Percentiles rank a stretch among this genome's conserved stretches.
phyloP scores from a whole-genome alignment of 257 asterid species.

The Lavandula angustifolia region DNA sequence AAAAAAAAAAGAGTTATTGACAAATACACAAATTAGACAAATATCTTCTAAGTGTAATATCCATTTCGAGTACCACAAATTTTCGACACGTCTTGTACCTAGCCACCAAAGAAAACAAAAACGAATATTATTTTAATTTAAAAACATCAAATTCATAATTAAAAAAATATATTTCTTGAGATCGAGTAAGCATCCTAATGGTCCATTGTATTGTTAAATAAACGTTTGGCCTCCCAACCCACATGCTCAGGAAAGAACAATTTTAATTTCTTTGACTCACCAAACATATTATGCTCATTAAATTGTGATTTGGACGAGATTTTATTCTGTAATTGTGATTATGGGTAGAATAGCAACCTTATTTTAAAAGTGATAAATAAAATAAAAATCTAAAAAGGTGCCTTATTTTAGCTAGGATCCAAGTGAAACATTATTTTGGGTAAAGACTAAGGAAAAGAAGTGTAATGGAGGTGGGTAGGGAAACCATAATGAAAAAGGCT shows the following conservation, averaged over 20 bases:
- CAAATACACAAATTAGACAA: neutral
- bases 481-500: conserved; percentile 36
- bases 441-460: conserved; percentile 29
- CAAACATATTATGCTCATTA: conserved; percentile 31
- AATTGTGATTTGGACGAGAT: conserved; percentile 26
- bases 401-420: conserved; percentile 23
- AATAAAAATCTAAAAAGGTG: neutral
- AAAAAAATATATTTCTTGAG: neutral
- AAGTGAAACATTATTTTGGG: conserved; percentile 30
- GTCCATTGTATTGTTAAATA: conserved; percentile 10
- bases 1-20: neutral
- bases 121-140: neutral
- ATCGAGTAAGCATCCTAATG: conserved; percentile 3
- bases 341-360: conserved; percentile 12
- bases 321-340: conserved; percentile 32
- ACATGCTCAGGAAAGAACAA: conserved; percentile 8
- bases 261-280: conserved; percentile 30
- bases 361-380: neutral
- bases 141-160: neutral
- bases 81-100: too few species aligned
- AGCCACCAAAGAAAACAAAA: conserved; percentile 8
- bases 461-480: conserved; percentile 37
- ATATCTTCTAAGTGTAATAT: conserved; percentile 7
- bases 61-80: too few species aligned
- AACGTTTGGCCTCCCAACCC: conserved; percentile 15